Evolutionary conservation across 805 yeast genomes (phyloP), one percentile per base, ranked within the genome.

Genomic region (Suhomyces sp.): DNA sequence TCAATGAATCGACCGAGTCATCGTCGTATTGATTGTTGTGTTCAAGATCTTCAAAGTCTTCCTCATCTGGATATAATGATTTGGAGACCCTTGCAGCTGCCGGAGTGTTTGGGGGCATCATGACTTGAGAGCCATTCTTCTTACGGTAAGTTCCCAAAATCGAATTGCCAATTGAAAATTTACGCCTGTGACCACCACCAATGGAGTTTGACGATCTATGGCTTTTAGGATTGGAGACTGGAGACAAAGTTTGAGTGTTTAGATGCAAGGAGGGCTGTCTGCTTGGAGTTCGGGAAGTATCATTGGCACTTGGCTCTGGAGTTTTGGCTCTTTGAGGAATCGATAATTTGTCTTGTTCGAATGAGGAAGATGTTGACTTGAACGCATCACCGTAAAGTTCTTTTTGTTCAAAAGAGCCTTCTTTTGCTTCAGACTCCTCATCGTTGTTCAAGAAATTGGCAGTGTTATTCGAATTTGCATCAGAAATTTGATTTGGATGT

Each of bases 101-200:
- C 5, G 84, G 87, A n/a, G 83, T 82, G 52, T 75, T 76, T 20
- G 85, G 85, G 35, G 84, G 80, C 67, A 66, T 72, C 49, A 62
- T 53, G 2, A 66, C 62, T 27, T 62, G 63, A 55, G 80, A 61
- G 49, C 77, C 66, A 70, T 79, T 69, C 64, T 79, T 80, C 57
- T 81, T 78, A 57, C 83, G 69, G 54, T 77, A 74, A 8, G 72
- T 59, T 5, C 79, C 78, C 46, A 83, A 66, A 21, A 83, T 71
- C 5, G 81, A 72, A 53, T 79, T 81, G 10, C 88, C 88, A 56
- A 84, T 73, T 1, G 87, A 83, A 60, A 84, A 84, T 63, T 82
- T 84, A 48, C 88, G 70, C 60, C 86, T 75, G 60, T 83, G 88
- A 2, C 71, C 68, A 22, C 64, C 61, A 21, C 69, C 68, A 49